Conservation (phyloP, 2,329 filamentous ascomycete species). For the Aspergillus felis region DNA sequence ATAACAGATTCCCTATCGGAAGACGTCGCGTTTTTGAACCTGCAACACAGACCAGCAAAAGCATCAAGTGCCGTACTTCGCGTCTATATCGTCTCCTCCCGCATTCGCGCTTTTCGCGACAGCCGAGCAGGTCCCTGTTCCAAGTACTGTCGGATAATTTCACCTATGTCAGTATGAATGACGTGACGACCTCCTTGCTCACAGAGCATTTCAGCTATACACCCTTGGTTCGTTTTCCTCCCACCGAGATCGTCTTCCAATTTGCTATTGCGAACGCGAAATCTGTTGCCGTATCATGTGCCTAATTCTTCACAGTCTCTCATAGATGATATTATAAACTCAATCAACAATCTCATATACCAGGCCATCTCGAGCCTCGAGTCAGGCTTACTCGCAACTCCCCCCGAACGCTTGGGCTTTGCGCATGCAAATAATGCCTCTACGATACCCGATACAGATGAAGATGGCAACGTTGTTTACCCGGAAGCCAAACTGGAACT, state of each 20-base stretch:
- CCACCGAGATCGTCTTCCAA: not conserved
- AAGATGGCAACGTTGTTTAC: constrained; percentile 44
- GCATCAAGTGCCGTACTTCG: not conserved
- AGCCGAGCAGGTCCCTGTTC: constrained; percentile 1
- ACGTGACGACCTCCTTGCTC: constrained; percentile 59
- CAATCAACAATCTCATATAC: constrained; percentile 88
- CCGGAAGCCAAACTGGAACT: constrained; percentile 66
- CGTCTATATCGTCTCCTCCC: not conserved
- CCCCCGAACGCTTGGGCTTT: constrained; percentile 79
- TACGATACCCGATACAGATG: constrained; percentile 45
- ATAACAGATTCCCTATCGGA: not conserved
- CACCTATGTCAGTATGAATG: constrained; percentile 35
- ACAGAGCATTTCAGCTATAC: constrained; percentile 97
- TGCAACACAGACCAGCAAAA: not conserved
- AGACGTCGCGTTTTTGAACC: not conserved
- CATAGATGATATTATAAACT: constrained; percentile 97
- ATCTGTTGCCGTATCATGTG: constrained; percentile 1
- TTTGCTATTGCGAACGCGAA: not conserved
- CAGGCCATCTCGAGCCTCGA: constrained; percentile 86
- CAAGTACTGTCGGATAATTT: constrained; percentile 3
- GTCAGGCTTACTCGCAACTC: constrained; percentile 68
- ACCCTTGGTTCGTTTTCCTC: constrained; percentile 64
- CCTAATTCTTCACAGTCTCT: constrained; percentile 60
- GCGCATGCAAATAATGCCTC: constrained; percentile 46
- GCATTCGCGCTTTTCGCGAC: constrained; percentile 12